Evolutionary conservation across 2,329 filamentous ascomycete species (phyloP), one percentile per base, ranked within the genome.

Genomic region (Grosmannia serpens): DNA sequence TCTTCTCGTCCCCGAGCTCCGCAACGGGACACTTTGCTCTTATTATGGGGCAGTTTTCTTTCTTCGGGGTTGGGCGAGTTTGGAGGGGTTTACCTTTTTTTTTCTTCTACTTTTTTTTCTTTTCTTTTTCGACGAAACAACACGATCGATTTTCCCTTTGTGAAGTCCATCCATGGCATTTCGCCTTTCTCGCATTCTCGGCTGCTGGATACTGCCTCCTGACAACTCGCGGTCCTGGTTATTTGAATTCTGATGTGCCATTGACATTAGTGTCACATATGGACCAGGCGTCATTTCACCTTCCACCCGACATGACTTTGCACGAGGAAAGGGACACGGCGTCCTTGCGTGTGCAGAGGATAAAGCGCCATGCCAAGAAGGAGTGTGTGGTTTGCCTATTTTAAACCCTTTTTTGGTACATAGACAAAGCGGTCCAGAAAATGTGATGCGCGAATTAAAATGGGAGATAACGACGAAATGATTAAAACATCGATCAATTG

Each of bases 181-280:
- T 51, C 35, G 44, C 10, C 3, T 13, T 47, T 33, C 38, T 27
- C 22, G 41, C 59, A 59, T 62, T 62, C 55, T 62, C 57, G 61
- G 55, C 59, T 61, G 59, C 61, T 61, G 61, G 61, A 55, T 44
- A 59, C 27, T 56, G 46, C 29, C 55, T 26, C 15, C 50, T 22
- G 29, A 33, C 50, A n/a, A n/a, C 50, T 24, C 47, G 15, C 3
- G 31, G 51, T 26, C 51, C 31, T 41, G 50, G 50, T 33, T n/a
- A n/a, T 24, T 26, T 50, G 20, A 9, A 29, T 27, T 50, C 47
- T 27, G 24, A 38, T 24, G 51, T 33, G 20, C 31, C 15, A 33
- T 11, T 24, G n/a, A 27, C 13, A 31, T 51, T 20, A 2, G 29
- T 17, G 20, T 35, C 50, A 11, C 29, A 33, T 29, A 8, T 7